phyloP scores from a whole-genome alignment of 768 basidiomycete genomes.

The Podaxis pistillaris region DNA sequence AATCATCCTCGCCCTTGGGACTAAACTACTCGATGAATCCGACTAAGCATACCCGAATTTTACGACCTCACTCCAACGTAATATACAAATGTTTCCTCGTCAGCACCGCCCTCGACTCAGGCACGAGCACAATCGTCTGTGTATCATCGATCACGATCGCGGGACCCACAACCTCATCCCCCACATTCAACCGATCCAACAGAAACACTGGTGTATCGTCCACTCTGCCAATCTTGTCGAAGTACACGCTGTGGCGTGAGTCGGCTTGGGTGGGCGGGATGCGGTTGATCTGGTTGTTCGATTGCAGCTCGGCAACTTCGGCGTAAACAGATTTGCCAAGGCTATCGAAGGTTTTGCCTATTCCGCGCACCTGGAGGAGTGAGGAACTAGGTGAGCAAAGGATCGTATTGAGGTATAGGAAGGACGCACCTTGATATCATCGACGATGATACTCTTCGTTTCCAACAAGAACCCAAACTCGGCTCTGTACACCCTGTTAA shows the following conservation, averaged over 20 bases:
- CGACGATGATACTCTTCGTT: constrained; percentile 79
- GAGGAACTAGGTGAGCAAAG: background rate
- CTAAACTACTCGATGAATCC: no score
- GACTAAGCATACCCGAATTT: no score
- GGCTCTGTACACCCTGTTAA: constrained; percentile 75
- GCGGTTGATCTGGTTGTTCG: constrained; percentile 20
- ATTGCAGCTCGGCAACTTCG: constrained; percentile 58
- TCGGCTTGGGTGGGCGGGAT: constrained; percentile 46
- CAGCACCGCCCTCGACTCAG: constrained; percentile 63
- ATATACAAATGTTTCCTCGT: constrained; percentile 70
- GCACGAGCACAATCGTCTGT: constrained; percentile 90
- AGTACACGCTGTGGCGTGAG: constrained; percentile 69
- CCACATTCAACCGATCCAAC: constrained; percentile 62
- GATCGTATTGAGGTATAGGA: background rate
- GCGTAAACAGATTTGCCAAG: constrained; percentile 77
- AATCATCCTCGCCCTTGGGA: no score
- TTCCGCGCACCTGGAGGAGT: constrained; percentile 60
- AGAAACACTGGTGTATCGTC: constrained; percentile 78
- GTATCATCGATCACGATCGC: constrained; percentile 95
- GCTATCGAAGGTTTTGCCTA: constrained; percentile 85
- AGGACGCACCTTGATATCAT: constrained; percentile 76
- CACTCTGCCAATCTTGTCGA: constrained; percentile 75
- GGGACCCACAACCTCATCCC: constrained; percentile 77
- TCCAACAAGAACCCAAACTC: constrained; percentile 94
- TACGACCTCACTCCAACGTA: constrained; percentile 32